phyloP scores from a whole-genome alignment of 768 basidiomycete genomes.

The Termitomyces heimii region DNA sequence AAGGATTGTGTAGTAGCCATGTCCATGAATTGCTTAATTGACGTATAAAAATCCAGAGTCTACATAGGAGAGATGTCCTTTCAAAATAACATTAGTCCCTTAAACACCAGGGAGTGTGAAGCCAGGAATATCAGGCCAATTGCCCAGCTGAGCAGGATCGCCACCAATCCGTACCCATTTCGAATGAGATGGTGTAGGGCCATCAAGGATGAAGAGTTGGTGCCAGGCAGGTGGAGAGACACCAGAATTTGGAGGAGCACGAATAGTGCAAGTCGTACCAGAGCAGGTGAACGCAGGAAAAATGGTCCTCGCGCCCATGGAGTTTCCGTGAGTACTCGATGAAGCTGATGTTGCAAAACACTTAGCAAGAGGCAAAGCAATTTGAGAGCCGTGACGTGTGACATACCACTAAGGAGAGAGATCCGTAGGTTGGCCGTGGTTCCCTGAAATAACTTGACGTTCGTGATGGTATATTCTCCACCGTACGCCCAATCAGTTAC shows the following conservation, averaged over 20 bases:
- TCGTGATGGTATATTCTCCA: constrained; percentile 45
- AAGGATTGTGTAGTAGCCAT: background rate
- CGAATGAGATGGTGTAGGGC: constrained; percentile 72
- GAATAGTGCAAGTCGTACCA: constrained; percentile 71
- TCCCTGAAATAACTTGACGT: constrained; percentile 39
- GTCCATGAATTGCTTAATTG: background rate
- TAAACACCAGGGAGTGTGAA: constrained; percentile 63
- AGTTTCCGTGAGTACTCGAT: constrained; percentile 74
- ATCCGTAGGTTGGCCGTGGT: constrained; percentile 39
- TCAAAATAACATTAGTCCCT: constrained; percentile 10
- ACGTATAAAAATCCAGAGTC: constrained; percentile 6
- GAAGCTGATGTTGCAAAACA: constrained; percentile 34
- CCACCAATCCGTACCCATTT: constrained; percentile 76
- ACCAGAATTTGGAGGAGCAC: constrained; percentile 64
- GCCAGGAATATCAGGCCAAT: constrained; percentile 68
- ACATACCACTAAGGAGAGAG: constrained; percentile 61
- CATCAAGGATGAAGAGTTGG: constrained; percentile 71
- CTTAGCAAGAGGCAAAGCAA: constrained; percentile 5
- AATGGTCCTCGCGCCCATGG: constrained; percentile 66
- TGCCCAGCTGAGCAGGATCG: constrained; percentile 62
- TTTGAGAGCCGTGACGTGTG: constrained; percentile 12
- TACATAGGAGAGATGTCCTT: background rate
- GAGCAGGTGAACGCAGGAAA: constrained; percentile 69
- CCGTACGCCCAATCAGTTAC: constrained; percentile 61
- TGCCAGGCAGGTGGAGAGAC: constrained; percentile 76